Evolutionary conservation across 2,329 filamentous ascomycete species (phyloP), one percentile per base, ranked within the genome.

Genomic region (Mycogone perniciosa): DNA sequence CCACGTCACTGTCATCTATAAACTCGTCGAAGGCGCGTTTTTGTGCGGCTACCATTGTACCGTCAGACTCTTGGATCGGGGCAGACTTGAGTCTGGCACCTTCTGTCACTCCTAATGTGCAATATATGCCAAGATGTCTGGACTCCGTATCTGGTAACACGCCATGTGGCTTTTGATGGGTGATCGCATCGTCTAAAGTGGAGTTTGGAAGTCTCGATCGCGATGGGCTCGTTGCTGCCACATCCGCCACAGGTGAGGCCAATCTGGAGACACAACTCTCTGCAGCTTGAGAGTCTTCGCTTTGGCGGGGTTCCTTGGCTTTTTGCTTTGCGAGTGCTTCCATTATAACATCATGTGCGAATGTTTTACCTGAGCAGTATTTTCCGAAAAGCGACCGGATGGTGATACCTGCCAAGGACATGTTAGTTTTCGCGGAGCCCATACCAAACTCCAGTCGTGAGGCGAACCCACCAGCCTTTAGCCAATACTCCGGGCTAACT

Each of bases 361-460:
- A 95, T 0, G 56, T 55, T 0, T 71, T 63, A 0, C 71, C 76
- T 0, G 79, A 80, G 64, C 89, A 95, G 30, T 82, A 69, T 26
- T 80, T 66, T 0, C 88, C 87, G 60, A 96, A 96, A 0, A 96
- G 73, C 0, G 66, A 70, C n/a, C 71, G 57, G 56, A 96, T 86
- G 5, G 82, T 85, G 6, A 84, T 68, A 1, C 62, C 76, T 72
- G 29, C n/a, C 6, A 10, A 10, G 3, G 9, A 30, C 31, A 10
- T 27, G 20, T 57, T n/a, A 51, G 29, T 10, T 3, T 29, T 20
- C 1, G 6, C 13, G 11, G 11, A 31, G 7, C 4, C 10, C 2
- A 26, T 34, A 13, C 8, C 34, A 6, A 45, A 27, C 13, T 29
- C 2, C 7, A 10, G 40, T 9, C 11, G 20, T 20, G 20, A 20